phyloP scores from a whole-genome alignment of 2,329 filamentous ascomycete species.

The Pseudogymnoascus sp. region DNA sequence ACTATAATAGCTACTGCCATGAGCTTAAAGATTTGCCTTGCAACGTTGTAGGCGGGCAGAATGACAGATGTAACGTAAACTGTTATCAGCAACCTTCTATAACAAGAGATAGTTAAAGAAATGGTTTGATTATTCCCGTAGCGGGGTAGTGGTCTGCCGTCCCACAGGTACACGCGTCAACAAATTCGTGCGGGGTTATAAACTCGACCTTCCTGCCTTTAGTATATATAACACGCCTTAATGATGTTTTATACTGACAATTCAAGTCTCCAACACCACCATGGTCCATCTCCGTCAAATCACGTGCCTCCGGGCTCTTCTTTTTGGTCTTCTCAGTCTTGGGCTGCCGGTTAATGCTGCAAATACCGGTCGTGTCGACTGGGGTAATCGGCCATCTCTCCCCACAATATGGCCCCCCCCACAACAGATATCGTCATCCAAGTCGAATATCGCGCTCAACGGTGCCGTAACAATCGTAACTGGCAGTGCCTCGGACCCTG shows the following conservation, averaged over 20 bases:
- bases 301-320: background rate
- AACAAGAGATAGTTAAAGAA: background rate
- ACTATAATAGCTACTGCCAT: background rate
- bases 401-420: conserved; percentile 13
- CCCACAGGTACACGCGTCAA: background rate
- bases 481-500: conserved; percentile 15
- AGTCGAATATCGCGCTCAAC: conserved; percentile 14
- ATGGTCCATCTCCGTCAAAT: background rate
- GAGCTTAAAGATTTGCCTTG: background rate
- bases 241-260: background rate
- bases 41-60: background rate
- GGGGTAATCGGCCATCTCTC: background rate
- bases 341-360: background rate
- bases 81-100: background rate
- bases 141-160: background rate
- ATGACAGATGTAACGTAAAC: background rate
- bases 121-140: background rate
- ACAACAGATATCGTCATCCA: conserved; percentile 14
- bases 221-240: background rate
- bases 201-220: background rate
- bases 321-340: background rate
- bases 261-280: background rate
- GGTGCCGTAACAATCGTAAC: conserved; percentile 18
- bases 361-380: background rate
- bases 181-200: background rate